Percentiles rank a stretch among this genome's conserved stretches.
These are phyloP conservation scores for Didymella keratinophila DNA, from an alignment of 2,329 filamentous ascomycete species.

Conservation along the genomic window DNA sequence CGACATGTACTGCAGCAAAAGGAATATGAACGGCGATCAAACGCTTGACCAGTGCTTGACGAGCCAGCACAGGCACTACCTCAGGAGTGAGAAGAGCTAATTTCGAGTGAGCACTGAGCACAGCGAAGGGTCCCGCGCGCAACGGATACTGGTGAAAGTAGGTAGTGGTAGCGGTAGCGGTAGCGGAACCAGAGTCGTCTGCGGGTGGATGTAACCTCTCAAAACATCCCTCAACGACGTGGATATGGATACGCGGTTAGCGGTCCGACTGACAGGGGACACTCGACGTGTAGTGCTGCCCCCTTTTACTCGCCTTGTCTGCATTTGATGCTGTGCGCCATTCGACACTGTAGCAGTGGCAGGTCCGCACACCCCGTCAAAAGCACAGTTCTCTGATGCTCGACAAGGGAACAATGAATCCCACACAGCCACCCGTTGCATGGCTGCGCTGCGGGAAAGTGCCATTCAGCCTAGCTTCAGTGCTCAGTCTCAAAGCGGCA, in stretches of 20 bases:
- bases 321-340: slow-evolving; percentile 10
- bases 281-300: background rate
- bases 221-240: slow-evolving; percentile 30
- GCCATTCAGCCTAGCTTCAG: slow-evolving; percentile 13
- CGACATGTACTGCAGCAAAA: slow-evolving; percentile 32
- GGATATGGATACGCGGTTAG: slow-evolving; percentile 28
- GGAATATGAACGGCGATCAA: slow-evolving; percentile 50
- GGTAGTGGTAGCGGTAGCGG: slow-evolving; percentile 29
- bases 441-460: slow-evolving; percentile 12
- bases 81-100: slow-evolving; percentile 49
- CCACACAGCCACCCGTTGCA: slow-evolving; percentile 29
- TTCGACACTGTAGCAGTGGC: slow-evolving; percentile 3
- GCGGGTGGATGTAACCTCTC: slow-evolving; percentile 5
- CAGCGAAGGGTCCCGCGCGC: slow-evolving; percentile 25
- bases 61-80: slow-evolving; percentile 36
- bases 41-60: slow-evolving; percentile 49
- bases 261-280: slow-evolving; percentile 28
- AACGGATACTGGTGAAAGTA: slow-evolving; percentile 28
- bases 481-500: slow-evolving; percentile 30
- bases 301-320: slow-evolving; percentile 11
- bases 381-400: slow-evolving; percentile 6
- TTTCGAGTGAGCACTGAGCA: slow-evolving; percentile 28
- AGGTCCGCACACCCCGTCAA: slow-evolving; percentile 4
- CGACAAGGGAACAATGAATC: slow-evolving; percentile 12
- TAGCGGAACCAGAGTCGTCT: slow-evolving; percentile 26